Conservation (phyloP, 768 basidiomycete species). For the Boletus insuetus region DNA sequence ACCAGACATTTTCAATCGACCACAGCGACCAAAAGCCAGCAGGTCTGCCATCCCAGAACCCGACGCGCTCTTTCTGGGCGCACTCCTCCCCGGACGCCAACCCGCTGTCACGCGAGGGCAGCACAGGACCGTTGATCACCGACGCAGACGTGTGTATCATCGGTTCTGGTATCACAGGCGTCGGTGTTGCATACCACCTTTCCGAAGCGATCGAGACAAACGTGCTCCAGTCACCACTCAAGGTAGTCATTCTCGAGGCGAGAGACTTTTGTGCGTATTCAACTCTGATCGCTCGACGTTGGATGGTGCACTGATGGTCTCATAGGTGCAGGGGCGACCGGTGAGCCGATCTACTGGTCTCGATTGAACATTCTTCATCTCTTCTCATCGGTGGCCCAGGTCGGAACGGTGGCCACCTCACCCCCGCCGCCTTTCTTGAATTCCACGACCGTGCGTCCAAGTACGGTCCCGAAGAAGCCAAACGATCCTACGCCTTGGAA, state of each 20-base stretch:
- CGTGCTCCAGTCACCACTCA: conserved; percentile 31
- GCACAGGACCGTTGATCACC: conserved; percentile 51
- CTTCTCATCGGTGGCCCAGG: conserved; percentile 38
- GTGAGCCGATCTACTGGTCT: conserved; percentile 32
- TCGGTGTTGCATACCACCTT: conserved; percentile 73
- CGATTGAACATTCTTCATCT: neutral
- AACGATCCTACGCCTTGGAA: conserved; percentile 54
- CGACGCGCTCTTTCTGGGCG: conserved; percentile 76
- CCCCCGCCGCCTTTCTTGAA: conserved; percentile 43
- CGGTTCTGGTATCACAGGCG: conserved; percentile 78
- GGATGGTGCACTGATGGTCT: neutral
- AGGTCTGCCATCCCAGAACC: conserved; percentile 53
- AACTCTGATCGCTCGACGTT: neutral
- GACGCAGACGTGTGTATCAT: conserved; percentile 76
- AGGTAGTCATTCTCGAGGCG: conserved; percentile 73
- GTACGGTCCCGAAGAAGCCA: conserved; percentile 56
- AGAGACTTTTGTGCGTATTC: conserved; percentile 73
- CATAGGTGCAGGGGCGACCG: conserved; percentile 74
- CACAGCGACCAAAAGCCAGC: conserved; percentile 16
- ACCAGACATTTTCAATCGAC: conserved; percentile 2
- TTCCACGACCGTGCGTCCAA: conserved; percentile 39
- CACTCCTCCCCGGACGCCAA: conserved; percentile 54
- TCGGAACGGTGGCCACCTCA: conserved; percentile 78
- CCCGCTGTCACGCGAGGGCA: conserved; percentile 66
- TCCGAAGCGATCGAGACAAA: conserved; percentile 30